Evolutionary conservation across 75 land plant genomes (phyloP), one percentile per base, ranked within the genome.

Genomic region (Picea glauca): DNA sequence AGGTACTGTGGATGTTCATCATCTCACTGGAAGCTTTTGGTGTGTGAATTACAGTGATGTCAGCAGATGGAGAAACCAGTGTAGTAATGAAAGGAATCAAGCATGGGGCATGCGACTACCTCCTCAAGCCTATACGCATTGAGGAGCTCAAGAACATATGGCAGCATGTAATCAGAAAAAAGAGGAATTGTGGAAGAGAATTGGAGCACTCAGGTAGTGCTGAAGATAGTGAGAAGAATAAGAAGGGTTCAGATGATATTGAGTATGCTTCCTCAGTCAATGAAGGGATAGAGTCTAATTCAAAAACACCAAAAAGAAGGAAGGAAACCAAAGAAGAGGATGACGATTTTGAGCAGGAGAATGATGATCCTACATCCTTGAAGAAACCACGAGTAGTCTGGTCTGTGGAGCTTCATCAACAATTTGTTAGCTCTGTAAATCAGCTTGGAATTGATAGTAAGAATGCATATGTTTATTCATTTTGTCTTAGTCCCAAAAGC

Each of bases 371-470:
- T 63, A 84, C 93, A 4, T 79, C 90, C 1, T 77, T 90, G 58
- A 95, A 95, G 66, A 95, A 91, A 80, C 98, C 93, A 26, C 87
- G 98, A 43, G 98, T 95, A 17, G 96, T 95, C 13, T 95, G 98
- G 98, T 93, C 98, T 5, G 96, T 95, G 21, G 98, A 95, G 72
- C 91, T 95, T 21, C 98, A 95, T 84, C 96, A 93, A 75, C 91
- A 95, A 68, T 95, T 95, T 84, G 96, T 95, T 46, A 82, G 72
- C 85, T 96, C 96, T 63, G 98, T 93, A 7, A 93, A 93, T 70
- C 93, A 90, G 67, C 88, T 95, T 40, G 96, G 98, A 78, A 85
- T 93, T 74, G 98, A 95, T 77, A 95, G 98, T 95, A 93, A 62
- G 96, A 35, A 60, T 9, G 54, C 54, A 54, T 58, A 70, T 58